Evolutionary conservation across 2,329 filamentous ascomycete species (phyloP), one percentile per base, ranked within the genome.

Genomic region (Colletotrichum tabaci): DNA sequence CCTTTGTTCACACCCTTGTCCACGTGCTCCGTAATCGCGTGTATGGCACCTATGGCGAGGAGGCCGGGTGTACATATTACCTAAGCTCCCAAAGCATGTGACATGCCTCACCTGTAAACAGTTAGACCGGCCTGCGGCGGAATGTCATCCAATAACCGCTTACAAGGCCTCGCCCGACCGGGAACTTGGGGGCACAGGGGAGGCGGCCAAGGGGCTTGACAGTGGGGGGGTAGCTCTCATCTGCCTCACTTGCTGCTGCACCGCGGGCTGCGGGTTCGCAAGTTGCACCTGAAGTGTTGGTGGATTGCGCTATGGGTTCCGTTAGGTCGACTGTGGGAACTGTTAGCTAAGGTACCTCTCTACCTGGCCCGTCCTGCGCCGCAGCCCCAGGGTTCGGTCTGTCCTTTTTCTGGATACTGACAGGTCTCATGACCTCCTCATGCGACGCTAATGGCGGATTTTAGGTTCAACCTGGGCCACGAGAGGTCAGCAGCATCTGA

Each of bases 371-470:
- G 42, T 58, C 57, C 56, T 72, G 61, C 50, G 64, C 52, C 55
- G 63, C 62, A 60, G 61, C 64, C 46, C 71, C 65, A 63, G 67
- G 67, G 63, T 68, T 71, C 61, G 56, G 55, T 63, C 56, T 42
- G 66, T 68, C 63, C 60, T 67, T 30, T 65, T 71, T 73, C 67
- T 74, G 68, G 72, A 69, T 72, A 71, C 73, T 72, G 67, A 65
- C 63, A 69, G 73, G 72, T 74, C 73, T 69, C 73, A 74, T 74
- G 73, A 74, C 73, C 73, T 61, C 26, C 42, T 55, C 55, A 73
- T 73, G 68, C 69, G 47, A 73, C 73, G 73, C 73, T 74, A 74
- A 61, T 49, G 66, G 61, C 62, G 49, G 69, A 67, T 72, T 72
- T 74, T 72, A 73, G 63, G 68, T 66, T 69, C 73, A 35, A 74